phyloP scores from a whole-genome alignment of 176 grass and related monocot species.

The Triticum monococcum region DNA sequence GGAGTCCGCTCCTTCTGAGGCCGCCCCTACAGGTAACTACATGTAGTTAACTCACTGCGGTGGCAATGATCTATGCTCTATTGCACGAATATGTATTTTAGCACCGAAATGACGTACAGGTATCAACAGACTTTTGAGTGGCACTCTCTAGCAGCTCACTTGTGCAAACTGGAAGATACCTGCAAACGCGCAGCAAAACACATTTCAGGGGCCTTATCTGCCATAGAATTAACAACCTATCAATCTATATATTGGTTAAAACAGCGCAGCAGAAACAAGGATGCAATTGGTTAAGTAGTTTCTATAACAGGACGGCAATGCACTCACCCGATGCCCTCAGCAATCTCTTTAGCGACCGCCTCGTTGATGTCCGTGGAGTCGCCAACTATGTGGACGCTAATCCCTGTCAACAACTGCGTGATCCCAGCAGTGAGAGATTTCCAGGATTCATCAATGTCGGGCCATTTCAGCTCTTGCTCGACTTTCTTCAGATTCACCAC shows the following conservation, averaged over 20 bases:
- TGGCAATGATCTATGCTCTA: neutral
- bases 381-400: conserved; percentile 76
- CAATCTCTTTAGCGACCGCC: conserved; percentile 76
- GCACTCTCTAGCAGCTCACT: conserved; percentile 85
- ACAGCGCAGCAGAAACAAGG: neutral
- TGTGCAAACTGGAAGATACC: conserved; percentile 77
- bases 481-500: conserved; percentile 89
- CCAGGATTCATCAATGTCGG: conserved; percentile 91
- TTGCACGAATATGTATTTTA: neutral
- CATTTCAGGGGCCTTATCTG: neutral
- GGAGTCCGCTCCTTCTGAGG: conserved; percentile 71
- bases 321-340: conserved; percentile 71
- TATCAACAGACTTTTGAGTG: conserved; percentile 64
- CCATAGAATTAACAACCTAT: neutral
- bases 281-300: neutral
- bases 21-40: conserved; percentile 61
- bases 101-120: conserved; percentile 51
- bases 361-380: conserved; percentile 78
- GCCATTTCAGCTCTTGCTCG: conserved; percentile 81
- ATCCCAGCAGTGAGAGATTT: conserved; percentile 78
- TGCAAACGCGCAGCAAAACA: conserved; percentile 26
- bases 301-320: neutral
- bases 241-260: neutral
- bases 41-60: conserved; percentile 31
- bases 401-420: conserved; percentile 74